A percentile compares a stretch with the other conserved stretches of the same genome.
These are phyloP conservation scores for Amanita fuliginea DNA, from an alignment of 768 basidiomycete genomes.

Conservation along the genomic window DNA sequence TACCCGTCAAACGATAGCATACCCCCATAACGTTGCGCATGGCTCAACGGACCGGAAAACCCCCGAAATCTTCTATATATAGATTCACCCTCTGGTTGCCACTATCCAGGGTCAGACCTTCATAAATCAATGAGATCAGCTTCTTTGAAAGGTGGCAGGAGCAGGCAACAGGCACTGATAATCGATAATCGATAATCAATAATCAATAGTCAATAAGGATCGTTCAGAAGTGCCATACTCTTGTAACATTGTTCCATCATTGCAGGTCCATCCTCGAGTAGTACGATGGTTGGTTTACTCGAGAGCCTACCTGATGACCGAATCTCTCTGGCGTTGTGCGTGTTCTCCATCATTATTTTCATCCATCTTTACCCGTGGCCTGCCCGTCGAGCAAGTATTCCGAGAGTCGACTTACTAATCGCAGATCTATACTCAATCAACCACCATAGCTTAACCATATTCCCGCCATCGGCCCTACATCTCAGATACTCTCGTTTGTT, in stretches of 20 bases:
- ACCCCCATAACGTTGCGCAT: too few relatives aligned
- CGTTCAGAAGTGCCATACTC: not conserved
- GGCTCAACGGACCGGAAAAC: not conserved
- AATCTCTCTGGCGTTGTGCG: not conserved
- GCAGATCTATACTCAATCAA: not conserved
- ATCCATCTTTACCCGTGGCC: not conserved
- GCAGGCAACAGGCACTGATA: not conserved
- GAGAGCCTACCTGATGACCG: not conserved
- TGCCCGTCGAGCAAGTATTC: not conserved
- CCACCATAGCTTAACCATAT: not conserved
- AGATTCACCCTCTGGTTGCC: not conserved
- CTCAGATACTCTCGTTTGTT: not conserved
- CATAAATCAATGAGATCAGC: too few relatives aligned
- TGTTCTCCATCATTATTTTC: not conserved
- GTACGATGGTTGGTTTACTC: not conserved
- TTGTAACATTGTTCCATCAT: not conserved
- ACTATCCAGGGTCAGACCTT: too few relatives aligned
- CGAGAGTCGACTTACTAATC: not conserved
- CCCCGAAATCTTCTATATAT: not conserved
- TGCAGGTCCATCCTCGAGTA: not conserved
- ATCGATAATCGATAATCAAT: too few relatives aligned
- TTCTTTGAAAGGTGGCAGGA: too few relatives aligned
- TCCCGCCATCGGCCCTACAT: not conserved
- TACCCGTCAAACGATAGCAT: too few relatives aligned
- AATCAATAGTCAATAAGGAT: too few relatives aligned